phyloP scores from a whole-genome alignment of 192 early-diverging fungal species.

The Coemansia sp. region DNA sequence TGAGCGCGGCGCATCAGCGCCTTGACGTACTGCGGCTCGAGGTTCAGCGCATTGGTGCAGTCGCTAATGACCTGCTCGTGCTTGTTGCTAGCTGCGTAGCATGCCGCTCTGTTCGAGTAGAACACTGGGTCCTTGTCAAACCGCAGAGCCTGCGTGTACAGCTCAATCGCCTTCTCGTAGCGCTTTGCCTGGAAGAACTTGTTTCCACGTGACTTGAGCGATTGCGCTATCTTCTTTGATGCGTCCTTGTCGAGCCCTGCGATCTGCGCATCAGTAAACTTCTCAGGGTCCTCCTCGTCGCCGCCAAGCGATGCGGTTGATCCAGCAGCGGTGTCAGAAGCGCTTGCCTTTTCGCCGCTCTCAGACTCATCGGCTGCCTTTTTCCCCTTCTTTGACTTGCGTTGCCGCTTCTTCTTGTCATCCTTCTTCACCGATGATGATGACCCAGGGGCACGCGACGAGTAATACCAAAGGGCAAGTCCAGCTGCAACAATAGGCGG shows the following conservation, averaged over 20 bases:
- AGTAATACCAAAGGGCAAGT: conserved; percentile 67
- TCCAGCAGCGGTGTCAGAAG: conserved; percentile 3
- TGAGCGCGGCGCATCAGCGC: conserved; percentile 73
- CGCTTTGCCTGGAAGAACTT: conserved; percentile 78
- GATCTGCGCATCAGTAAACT: conserved; percentile 56
- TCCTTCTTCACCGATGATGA: conserved; percentile 34
- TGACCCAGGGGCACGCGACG: conserved; percentile 26
- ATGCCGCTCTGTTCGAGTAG: conserved; percentile 95
- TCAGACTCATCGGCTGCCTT: conserved; percentile 19
- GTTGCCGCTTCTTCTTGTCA: conserved; percentile 40
- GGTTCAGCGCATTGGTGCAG: conserved; percentile 75
- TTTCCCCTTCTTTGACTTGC: conserved; percentile 49
- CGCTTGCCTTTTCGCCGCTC: conserved; percentile 5
- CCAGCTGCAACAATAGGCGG: conserved; percentile 61
- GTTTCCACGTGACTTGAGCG: conserved; percentile 87
- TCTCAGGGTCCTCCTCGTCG: conserved; percentile 45
- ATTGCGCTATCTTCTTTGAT: conserved; percentile 64
- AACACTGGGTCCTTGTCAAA: conserved; percentile 82
- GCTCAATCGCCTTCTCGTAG: conserved; percentile 79
- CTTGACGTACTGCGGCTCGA: conserved; percentile 90
- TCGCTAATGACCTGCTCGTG: conserved; percentile 80
- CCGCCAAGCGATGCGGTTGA: conserved; percentile 31
- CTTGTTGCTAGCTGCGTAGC: conserved; percentile 74
- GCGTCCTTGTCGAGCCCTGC: conserved; percentile 41
- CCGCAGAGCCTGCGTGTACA: conserved; percentile 88